phyloP scores from a whole-genome alignment of 371 early-diverging fungal species.

The Rhizopus arrhizus region DNA sequence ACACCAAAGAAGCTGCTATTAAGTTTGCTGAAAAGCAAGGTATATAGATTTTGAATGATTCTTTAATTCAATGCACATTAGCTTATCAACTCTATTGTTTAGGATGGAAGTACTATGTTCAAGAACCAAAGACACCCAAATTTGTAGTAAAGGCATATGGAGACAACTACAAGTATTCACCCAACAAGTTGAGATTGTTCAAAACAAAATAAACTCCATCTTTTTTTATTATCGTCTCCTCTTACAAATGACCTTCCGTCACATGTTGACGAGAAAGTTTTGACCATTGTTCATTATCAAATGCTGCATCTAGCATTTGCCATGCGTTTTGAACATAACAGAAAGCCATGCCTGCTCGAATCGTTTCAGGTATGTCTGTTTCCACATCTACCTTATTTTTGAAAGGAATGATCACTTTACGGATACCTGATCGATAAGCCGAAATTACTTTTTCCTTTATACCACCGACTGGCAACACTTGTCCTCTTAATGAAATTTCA shows the following conservation, averaged over 20 bases:
- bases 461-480: slow-evolving; percentile 84
- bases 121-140: slow-evolving; percentile 76
- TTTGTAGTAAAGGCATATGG: slow-evolving; percentile 85
- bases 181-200: slow-evolving; percentile 75
- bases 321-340: slow-evolving; percentile 64
- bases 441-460: slow-evolving; percentile 86
- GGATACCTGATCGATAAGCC: slow-evolving; percentile 78
- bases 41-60: slow-evolving; percentile 1
- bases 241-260: slow-evolving; percentile 18
- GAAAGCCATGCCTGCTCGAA: slow-evolving; percentile 67
- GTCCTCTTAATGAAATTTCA: slow-evolving; percentile 81
- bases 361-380: slow-evolving; percentile 64
- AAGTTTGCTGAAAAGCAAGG: slow-evolving; percentile 94
- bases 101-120: slow-evolving; percentile 87
- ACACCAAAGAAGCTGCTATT: slow-evolving; percentile 86
- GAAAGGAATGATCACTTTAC: slow-evolving; percentile 57
- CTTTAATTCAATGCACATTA: not conserved
- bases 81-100: not conserved
- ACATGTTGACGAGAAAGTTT: not conserved
- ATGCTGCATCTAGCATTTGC: slow-evolving; percentile 67
- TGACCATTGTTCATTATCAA: slow-evolving; percentile 26
- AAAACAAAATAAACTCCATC: slow-evolving; percentile 76
- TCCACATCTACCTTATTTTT: slow-evolving; percentile 58
- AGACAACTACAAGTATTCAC: slow-evolving; percentile 86
- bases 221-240: not conserved